Base-by-base conservation (phyloP, 2,329 filamentous ascomycete species). In the Ophiostoma perfectum region DNA sequence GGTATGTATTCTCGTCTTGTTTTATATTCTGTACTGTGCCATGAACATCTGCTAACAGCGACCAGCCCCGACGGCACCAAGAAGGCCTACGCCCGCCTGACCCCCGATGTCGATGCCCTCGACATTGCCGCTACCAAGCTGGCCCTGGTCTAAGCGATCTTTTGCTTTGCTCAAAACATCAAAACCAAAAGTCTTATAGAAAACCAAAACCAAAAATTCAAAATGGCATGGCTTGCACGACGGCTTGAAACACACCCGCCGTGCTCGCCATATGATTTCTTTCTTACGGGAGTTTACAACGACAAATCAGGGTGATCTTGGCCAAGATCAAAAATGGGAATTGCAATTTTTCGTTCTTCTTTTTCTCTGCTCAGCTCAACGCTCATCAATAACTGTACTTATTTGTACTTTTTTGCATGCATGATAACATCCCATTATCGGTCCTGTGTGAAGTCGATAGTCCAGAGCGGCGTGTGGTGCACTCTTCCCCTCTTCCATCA, bases 61-160 rank as follows among this genome's bases (percentile, higher is more conserved):
- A 36, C 8, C 69, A 93, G 93, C 81, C 95, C 95, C 73, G 93
- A 99, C 80, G 95, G 95, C 78, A 88, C 89, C 79, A 99, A 99
- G 92, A 99, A 99, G 91, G 95, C 95, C 72, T 99, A 95, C 80
- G 93, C 91, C 79, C 91, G 94, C 80, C 88, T 99, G 74, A 98
- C 95, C 69, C 84, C 93, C 72, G 95, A 99, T 81, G 93, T 98
- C 76, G 95, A 99, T 82, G 95, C 95, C 78, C 90, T 99, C 76
- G 95, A 99, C 84, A 97, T 99, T 83, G 96, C 95, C 73, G 96
- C 95, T 78, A 98, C 95, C 83, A 99, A 98, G 90, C 90, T 99
- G 76, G 90, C 90, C 76, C 95, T 99, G 78, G 95, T 98, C 80
- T 98, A 96, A 90, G 77, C 75, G 58, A 4, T 12, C 8, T 16